Base-by-base conservation (phyloP, 192 early-diverging fungal genomes). In the Entomortierella parvispora region DNA sequence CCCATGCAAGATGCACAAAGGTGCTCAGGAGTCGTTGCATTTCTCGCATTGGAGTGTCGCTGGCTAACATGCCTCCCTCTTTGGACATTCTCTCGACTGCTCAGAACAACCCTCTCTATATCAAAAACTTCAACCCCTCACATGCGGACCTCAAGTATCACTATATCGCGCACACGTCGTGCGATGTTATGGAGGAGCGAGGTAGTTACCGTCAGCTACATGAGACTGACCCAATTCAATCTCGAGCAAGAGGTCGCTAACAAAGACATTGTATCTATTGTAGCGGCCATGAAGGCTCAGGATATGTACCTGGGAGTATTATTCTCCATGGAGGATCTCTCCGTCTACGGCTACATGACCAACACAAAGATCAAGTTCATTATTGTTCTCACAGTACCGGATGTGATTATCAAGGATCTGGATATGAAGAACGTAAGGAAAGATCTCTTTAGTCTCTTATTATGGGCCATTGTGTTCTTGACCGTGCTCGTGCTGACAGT, bases 271-370 rank as follows among this genome's bases (percentile, higher is more conserved):
- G 18, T 53, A n/a, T 44, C 12, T 46, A 18, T 22, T n/a, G 2
- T 57, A 59, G 80, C 86, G 47, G 87, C 83, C 28, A 78, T 87
- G 48, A 93, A 93, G 69, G 65, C 88, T 26, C 79, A 87, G 15
- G 96, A 97, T 57, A 71, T 93, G 75, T 99, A 94, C 59, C 80
- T 99, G 23, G 97, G 97, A 3, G 81, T 96, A 25, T 72, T 99
- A 50, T 94, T 93, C 58, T 88, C 92, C 3, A 90, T 96, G 71
- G 97, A 96, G 68, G 96, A 97, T 58, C 69, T 97, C 28, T 91
- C 91, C 11, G 92, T 99, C 69, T 96, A 90, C 63, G 96, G 95
- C 14, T 97, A 94, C 69, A 87, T 94, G 47, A 91, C 92, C 68
- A 97, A 96, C 72, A 97, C 97, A 2, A 85, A 90, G 26, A 85